These are phyloP conservation scores for Backusella parvicylindrica DNA, from an alignment of 192 early-diverging fungal species.

Conservation along the genomic window DNA sequence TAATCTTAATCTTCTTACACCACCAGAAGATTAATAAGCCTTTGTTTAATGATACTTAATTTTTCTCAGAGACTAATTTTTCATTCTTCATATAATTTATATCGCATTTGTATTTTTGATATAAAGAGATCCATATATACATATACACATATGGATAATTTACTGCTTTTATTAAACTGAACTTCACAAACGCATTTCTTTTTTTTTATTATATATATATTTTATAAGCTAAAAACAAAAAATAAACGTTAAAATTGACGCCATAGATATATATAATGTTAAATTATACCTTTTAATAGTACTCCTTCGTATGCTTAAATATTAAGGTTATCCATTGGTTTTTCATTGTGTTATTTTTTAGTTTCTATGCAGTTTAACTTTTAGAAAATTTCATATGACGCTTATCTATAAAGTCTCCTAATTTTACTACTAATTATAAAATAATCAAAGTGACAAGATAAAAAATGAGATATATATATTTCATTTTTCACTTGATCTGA, in stretches of 20 bases:
- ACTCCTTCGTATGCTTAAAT: background rate
- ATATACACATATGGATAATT: background rate
- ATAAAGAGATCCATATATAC: background rate
- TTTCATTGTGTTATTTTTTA: background rate
- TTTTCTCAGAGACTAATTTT: background rate
- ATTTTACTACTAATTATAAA: background rate
- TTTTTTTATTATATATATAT: too few species aligned
- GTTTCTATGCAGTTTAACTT: background rate
- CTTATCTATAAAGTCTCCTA: background rate
- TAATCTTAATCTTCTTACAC: background rate
- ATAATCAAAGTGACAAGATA: background rate
- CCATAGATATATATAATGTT: background rate
- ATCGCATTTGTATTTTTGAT: background rate
- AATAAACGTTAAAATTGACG: background rate
- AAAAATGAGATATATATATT: too few species aligned
- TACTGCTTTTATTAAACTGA: background rate
- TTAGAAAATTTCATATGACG: background rate
- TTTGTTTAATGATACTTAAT: background rate
- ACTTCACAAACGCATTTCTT: background rate
- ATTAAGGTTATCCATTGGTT: background rate
- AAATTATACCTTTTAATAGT: background rate
- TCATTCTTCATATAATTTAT: background rate
- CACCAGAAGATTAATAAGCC: background rate
- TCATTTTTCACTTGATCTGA: too few species aligned
- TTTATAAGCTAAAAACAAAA: background rate